A percentile compares a stretch with the other conserved stretches of the same genome.
phyloP scores from a whole-genome alignment of 257 asterid genomes.

The Haberlea rhodopensis region DNA sequence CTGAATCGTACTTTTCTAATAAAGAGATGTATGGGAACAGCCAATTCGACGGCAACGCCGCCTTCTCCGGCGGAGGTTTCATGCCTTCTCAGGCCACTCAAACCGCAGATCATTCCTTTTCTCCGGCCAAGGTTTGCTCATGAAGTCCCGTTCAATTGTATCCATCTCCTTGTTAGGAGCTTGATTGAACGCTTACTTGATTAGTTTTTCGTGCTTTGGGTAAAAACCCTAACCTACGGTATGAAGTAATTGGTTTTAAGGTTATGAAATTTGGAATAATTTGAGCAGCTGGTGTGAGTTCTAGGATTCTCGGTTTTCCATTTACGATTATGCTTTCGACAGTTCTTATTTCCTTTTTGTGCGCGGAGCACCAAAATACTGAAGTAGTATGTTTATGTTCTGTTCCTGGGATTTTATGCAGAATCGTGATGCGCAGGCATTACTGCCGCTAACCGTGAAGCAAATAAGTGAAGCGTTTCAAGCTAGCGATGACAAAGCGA shows the following conservation, averaged over 20 bases:
- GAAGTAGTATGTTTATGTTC: slow-evolving; percentile 8
- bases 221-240: slow-evolving; percentile 30
- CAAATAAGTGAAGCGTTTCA: slow-evolving; percentile 72
- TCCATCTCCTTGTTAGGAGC: not conserved
- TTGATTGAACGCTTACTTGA: not conserved
- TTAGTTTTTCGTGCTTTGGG: not conserved
- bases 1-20: not conserved
- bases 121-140: slow-evolving; percentile 59
- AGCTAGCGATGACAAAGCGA: slow-evolving; percentile 62
- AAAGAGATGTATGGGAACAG: slow-evolving; percentile 54
- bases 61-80: slow-evolving; percentile 96
- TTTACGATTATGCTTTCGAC: not conserved
- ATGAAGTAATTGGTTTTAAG: slow-evolving; percentile 1
- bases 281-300: not conserved
- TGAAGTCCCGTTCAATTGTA: not conserved
- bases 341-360: slow-evolving; percentile 1
- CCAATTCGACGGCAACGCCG: slow-evolving; percentile 83
- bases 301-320: not conserved
- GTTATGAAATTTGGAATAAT: not conserved
- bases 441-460: slow-evolving; percentile 83
- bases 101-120: slow-evolving; percentile 51
- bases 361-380: not conserved
- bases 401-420: slow-evolving; percentile 30
- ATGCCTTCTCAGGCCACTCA: slow-evolving; percentile 97
- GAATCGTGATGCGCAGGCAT: slow-evolving; percentile 78